Conservation (phyloP, 2,329 filamentous ascomycete species). For the Pseudopyrenochaeta lycopersici region DNA sequence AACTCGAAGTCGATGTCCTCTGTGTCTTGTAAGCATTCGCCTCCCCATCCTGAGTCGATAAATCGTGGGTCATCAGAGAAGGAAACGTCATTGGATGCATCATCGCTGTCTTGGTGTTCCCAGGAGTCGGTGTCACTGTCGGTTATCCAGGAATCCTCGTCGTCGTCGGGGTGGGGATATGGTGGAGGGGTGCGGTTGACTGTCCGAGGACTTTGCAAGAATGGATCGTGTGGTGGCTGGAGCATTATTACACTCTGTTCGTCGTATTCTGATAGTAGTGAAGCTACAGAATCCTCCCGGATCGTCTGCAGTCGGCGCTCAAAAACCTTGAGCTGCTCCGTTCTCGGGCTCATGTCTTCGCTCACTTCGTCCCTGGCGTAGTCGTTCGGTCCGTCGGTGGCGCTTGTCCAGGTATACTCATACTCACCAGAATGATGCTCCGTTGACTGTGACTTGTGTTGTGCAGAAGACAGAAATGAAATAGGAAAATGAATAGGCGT, state of each 20-base stretch:
- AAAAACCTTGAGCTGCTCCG: constrained; percentile 22
- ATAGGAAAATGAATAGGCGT: constrained; percentile 57
- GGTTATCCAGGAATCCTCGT: constrained; percentile 46
- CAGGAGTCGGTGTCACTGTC: constrained; percentile 51
- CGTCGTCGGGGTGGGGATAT: constrained; percentile 3
- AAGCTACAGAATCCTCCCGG: constrained; percentile 42
- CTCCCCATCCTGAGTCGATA: constrained; percentile 76
- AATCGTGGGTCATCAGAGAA: constrained; percentile 68
- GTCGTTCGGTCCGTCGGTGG: no score
- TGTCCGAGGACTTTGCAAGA: constrained; percentile 14
- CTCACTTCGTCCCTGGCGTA: no score
- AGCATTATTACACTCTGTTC: no score
- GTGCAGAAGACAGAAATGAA: constrained; percentile 35
- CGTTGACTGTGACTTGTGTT: constrained; percentile 42
- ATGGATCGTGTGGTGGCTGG: constrained; percentile 21
- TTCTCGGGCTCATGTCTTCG: constrained; percentile 30
- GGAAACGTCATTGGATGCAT: constrained; percentile 70
- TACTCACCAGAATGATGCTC: constrained; percentile 64
- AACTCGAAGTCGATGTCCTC: constrained; percentile 99
- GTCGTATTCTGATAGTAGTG: constrained; percentile 42
- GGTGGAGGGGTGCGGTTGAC: constrained; percentile 20
- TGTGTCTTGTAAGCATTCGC: constrained; percentile 87
- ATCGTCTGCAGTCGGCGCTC: constrained; percentile 31
- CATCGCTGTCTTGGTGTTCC: constrained; percentile 43
- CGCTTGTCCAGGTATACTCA: constrained; percentile 56